Evolutionary conservation across 2,329 filamentous ascomycete species (phyloP), one percentile per base, ranked within the genome.

Genomic region (Xylaria sp.): DNA sequence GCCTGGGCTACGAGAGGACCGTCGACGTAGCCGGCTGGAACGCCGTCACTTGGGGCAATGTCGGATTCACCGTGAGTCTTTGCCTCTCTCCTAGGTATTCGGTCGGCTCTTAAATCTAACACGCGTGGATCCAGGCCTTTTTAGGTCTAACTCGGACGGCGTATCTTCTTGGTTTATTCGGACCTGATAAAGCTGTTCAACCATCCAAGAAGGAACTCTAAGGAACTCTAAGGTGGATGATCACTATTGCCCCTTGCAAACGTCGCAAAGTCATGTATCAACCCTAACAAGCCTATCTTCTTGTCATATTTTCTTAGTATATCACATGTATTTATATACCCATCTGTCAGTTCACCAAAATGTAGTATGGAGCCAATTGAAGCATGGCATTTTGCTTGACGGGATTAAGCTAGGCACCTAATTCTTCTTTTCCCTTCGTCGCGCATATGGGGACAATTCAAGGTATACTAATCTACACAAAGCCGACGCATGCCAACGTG

Each of bases 11-110:
- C 76, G 83, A 86, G 10, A 81, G 80, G 40, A 84, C 87, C 55
- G 70, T 86, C 53, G 84, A 88, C 72, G 79, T 91, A 12, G 79
- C 75, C 4, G 80, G 78, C 25, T 93, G 91, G 91, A 93, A 92
- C 77, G 81, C 85, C 40, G 86, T 91, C 82, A 86, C 89, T n/a
- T 92, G 89, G 88, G 92, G 91, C 2, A 93, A 93, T 74, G 84
- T 94, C 70, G 90, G 86, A 8, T 84, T 85, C 59, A 93, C 91
- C 29, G 86, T 89, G 74, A 80, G 85, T 78, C 25, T 5, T 35
- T 16, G 27, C 50, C 21, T 25, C 59, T 9, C 10, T 16, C 51
- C 44, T 59, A 8, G 9, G 13, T 18, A 29, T 29, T 47, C 16
- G n/a, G n/a, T n/a, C n/a, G n/a, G n/a, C n/a, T 44, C 13, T n/a